Evolutionary conservation across 2,329 filamentous ascomycete species (phyloP), one percentile per base, ranked within the genome.

Genomic region (Stagonosporopsis vannaccii): DNA sequence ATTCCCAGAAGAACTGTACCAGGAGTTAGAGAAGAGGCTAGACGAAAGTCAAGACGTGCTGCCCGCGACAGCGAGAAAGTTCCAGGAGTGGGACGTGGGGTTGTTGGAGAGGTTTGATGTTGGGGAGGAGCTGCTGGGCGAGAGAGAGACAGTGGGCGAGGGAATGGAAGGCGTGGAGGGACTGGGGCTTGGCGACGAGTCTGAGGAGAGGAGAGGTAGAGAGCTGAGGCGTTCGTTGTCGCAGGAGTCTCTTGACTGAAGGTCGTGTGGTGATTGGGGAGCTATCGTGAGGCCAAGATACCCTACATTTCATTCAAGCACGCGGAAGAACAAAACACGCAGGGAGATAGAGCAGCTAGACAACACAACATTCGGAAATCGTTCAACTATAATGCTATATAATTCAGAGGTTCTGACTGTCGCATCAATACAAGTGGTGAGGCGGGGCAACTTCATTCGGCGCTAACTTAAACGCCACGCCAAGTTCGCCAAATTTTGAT

Each of bases 41-140:
- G 68, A 77, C 11, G 68, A 67, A 7, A 87, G 83, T 61, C 84
- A 80, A 32, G 37, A 59, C 3, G 67, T 86, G 15, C 69, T 91
- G 8, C 88, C 89, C 1, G 69, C 62, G 0, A 77, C 77, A 8
- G 85, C 88, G 56, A 80, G 85, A 52, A 76, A 65, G 25, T 89
- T 90, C 62, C 80, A 84, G 68, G 84, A 82, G n/a, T 92, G 88
- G 88, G 81, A 82, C 23, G 86, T 91, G 5, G 87, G 87, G 2
- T 70, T 91, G 17, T 68, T 91, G 56, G 80, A 83, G 60, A 78
- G 82, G 56, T 87, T 83, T 74, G 73, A 78, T 55, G 60, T 61
- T 11, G 61, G 53, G 8, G 47, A 56, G 39, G 53, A 56, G 47
- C 23, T 40, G 37, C 37, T 56, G 12, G 53, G 42, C 19, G 42